Conservation (phyloP, 139 green algal species). For the Chlorella sp. region DNA sequence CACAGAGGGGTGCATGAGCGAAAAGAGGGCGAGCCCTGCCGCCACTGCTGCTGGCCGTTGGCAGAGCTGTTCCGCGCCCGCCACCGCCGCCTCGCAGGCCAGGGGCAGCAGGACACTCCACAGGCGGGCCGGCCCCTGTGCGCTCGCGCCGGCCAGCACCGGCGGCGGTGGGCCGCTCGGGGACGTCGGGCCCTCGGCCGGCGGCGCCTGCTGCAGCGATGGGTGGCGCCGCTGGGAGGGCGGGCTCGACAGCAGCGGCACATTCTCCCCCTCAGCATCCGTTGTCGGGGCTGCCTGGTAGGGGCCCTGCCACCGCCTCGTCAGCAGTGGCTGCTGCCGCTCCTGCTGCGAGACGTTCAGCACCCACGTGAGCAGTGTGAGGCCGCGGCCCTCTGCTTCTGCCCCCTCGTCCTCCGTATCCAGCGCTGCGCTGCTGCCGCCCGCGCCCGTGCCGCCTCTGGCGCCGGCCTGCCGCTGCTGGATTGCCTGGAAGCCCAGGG, state of each 20-base stretch:
- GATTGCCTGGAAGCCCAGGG: not conserved
- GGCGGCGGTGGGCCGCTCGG: not conserved
- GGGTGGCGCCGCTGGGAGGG: not conserved
- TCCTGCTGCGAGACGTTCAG: no score
- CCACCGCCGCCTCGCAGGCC: conserved; percentile 10
- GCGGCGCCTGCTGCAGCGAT: not conserved
- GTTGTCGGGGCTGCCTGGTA: not conserved
- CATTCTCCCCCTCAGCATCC: not conserved
- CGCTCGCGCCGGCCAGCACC: not conserved
- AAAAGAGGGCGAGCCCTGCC: not conserved
- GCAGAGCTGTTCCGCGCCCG: conserved; percentile 12
- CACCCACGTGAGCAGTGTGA: not conserved
- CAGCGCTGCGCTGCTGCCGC: no score
- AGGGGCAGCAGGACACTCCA: conserved; percentile 10
- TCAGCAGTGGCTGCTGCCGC: not conserved
- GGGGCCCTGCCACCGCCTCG: no score
- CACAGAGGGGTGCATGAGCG: conserved; percentile 21
- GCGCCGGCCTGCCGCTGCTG: not conserved
- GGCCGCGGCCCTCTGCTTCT: not conserved
- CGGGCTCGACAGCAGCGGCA: conserved; percentile 2
- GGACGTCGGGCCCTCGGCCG: conserved; percentile 2
- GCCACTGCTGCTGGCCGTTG: conserved; percentile 5
- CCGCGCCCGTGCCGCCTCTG: no score
- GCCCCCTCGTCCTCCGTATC: no score
- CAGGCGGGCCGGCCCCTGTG: not conserved